Conservation (phyloP, 768 basidiomycete genomes). For the Peribolospora baueri region DNA sequence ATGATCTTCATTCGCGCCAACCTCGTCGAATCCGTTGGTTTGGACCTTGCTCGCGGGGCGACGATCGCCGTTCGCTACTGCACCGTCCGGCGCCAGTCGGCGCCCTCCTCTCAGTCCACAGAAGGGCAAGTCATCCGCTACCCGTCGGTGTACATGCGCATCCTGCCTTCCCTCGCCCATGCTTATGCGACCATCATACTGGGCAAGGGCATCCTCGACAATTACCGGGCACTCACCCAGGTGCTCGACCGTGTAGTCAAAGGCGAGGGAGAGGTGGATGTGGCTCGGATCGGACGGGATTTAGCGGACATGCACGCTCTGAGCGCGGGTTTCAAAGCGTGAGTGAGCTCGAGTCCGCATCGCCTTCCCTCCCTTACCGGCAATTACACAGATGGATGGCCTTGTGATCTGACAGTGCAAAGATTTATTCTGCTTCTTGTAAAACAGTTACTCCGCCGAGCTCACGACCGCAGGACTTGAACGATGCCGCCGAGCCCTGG, state of each 20-base stretch:
- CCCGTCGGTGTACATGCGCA: constrained; percentile 46
- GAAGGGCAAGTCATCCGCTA: constrained; percentile 46
- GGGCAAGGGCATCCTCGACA: constrained; percentile 33
- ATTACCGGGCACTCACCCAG: constrained; percentile 14
- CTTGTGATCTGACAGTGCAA: too few species aligned
- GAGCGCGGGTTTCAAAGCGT: background rate
- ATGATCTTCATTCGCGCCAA: constrained; percentile 10
- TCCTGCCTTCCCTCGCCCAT: constrained; percentile 42
- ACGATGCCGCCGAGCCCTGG: constrained; percentile 25
- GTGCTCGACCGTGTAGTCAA: too few species aligned
- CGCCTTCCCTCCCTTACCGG: too few species aligned
- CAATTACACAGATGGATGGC: too few species aligned
- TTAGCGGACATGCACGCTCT: too few species aligned
- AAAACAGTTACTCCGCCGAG: too few species aligned
- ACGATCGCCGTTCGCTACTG: constrained; percentile 47
- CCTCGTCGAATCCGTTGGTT: constrained; percentile 40
- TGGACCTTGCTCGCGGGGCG: constrained; percentile 40
- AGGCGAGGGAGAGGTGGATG: too few species aligned
- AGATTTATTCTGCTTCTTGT: too few species aligned
- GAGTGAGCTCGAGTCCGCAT: background rate
- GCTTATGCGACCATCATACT: constrained; percentile 45
- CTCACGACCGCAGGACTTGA: constrained; percentile 4
- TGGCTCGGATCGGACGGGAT: too few species aligned
- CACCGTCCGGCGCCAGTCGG: constrained; percentile 45
- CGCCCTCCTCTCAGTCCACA: constrained; percentile 16